Base-by-base conservation (phyloP, 441 rosid genomes). In the Gossypium schwendimanii region DNA sequence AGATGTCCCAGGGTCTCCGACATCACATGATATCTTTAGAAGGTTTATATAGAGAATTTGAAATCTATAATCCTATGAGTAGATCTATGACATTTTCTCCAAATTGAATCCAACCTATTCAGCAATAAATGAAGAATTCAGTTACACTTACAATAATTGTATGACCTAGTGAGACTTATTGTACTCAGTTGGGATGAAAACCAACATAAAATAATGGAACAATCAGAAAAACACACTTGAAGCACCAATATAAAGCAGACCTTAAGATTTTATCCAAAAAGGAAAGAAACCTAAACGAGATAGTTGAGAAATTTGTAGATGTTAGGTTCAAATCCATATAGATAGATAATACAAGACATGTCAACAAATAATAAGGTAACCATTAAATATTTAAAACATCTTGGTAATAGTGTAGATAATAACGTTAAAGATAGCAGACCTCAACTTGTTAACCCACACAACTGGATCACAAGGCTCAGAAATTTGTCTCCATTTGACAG, bases 391-490 rank as follows among this genome's bases (percentile, higher is more conserved):
- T 59, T 5, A 14, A 50, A 61, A 58, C n/a, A 77, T 59, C 23
- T 70, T 68, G 60, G 65, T 50, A 24, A 33, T 26, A 28, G 17
- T 24, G 47, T 57, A 44, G 69, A 50, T 60, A 50, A 44, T 47
- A 47, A 63, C 28, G 11, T 45, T 41, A 45, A 52, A 73, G 63
- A 71, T 44, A 50, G 24, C 50, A 72, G 79, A 88, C 97, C 98
- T 88, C 81, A 95, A 85, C 81, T 88, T 93, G 87, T 95, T 88
- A 72, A 95, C 87, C 99, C 99, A 95, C 59, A 95, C 97, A 79
- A 95, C 98, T 45, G 98, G 98, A 72, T 95, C 97, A 81, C 98
- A 95, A 77, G 99, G 99, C 84, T 95, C 98, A 78, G 99, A 95
- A 79, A 95, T 91, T 86, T 95, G 99, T 79, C 99, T 91, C 99